Conservation (phyloP, 208 protist genomes). For the Endotrypanum monterogeii region DNA sequence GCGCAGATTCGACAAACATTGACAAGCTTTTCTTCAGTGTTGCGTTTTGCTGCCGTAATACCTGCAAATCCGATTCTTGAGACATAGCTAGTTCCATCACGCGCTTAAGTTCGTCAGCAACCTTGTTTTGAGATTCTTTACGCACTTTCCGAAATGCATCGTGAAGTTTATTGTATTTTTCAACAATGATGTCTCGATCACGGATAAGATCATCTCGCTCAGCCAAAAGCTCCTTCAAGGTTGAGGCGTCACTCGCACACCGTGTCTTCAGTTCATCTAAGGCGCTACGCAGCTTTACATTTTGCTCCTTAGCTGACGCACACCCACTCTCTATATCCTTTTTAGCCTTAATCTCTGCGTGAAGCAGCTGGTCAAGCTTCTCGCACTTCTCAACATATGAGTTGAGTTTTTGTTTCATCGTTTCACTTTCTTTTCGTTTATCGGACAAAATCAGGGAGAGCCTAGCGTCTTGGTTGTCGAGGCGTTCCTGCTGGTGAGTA, state of each 20-base stretch:
- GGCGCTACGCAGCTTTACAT: slow-evolving; percentile 40
- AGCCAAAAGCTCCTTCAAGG: slow-evolving; percentile 54
- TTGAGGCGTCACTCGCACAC: slow-evolving; percentile 53
- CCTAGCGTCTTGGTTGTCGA: slow-evolving; percentile 35
- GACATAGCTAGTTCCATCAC: slow-evolving; percentile 61
- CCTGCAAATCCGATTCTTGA: slow-evolving; percentile 81
- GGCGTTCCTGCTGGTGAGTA: slow-evolving; percentile 28
- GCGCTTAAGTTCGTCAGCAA: slow-evolving; percentile 53
- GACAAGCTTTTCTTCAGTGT: slow-evolving; percentile 76
- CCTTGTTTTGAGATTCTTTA: slow-evolving; percentile 45
- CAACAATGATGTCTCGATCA: slow-evolving; percentile 71
- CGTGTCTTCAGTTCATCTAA: slow-evolving; percentile 69
- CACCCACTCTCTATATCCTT: slow-evolving; percentile 34
- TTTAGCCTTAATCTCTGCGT: slow-evolving; percentile 28
- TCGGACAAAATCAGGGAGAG: slow-evolving; percentile 39
- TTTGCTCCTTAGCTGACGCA: slow-evolving; percentile 33
- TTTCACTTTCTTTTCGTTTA: slow-evolving; percentile 45
- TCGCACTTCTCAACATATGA: slow-evolving; percentile 59
- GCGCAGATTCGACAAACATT: slow-evolving; percentile 57
- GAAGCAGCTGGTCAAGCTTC: slow-evolving; percentile 30
- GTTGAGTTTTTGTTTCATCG: slow-evolving; percentile 52
- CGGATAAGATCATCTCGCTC: slow-evolving; percentile 62
- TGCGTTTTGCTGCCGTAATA: slow-evolving; percentile 66
- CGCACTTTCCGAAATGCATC: slow-evolving; percentile 59
- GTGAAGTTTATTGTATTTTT: slow-evolving; percentile 86